These are phyloP conservation scores for Dianthus caryophyllus DNA, from an alignment of 148 eudicot species.

Conservation along the genomic window DNA sequence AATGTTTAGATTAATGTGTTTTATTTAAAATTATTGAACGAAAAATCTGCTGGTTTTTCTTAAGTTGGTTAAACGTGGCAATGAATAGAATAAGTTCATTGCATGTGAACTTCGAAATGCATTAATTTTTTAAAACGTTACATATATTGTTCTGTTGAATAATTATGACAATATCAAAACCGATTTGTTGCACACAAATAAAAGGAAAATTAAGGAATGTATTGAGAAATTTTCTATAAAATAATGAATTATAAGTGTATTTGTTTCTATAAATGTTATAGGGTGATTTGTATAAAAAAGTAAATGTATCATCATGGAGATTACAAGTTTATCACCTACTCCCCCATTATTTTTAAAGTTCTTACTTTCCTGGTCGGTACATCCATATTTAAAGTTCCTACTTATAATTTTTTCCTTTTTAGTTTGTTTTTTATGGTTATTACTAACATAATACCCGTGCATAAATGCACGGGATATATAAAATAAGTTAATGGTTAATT, in stretches of 20 bases:
- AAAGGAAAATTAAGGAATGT: background rate
- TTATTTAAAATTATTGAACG: background rate
- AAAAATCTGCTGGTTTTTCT: background rate
- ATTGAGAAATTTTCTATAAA: background rate
- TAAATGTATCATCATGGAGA: background rate
- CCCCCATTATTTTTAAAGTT: too few species aligned
- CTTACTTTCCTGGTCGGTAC: too few species aligned
- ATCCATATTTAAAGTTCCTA: too few species aligned
- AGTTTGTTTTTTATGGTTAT: too few species aligned
- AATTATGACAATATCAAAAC: slow-evolving; percentile 5
- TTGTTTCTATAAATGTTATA: background rate
- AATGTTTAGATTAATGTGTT: background rate
- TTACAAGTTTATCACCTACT: too few species aligned
- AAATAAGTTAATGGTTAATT: too few species aligned
- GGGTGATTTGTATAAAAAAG: background rate
- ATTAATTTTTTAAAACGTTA: background rate
- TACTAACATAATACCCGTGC: too few species aligned
- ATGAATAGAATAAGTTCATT: background rate
- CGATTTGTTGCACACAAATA: background rate
- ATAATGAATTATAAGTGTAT: background rate
- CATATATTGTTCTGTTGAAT: background rate
- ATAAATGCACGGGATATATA: too few species aligned
- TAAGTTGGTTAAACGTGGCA: background rate
- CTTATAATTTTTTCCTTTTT: too few species aligned
- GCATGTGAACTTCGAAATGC: slow-evolving; percentile 6